phyloP scores from a whole-genome alignment of 371 early-diverging fungal genomes.

The Rhizopus delemar region DNA sequence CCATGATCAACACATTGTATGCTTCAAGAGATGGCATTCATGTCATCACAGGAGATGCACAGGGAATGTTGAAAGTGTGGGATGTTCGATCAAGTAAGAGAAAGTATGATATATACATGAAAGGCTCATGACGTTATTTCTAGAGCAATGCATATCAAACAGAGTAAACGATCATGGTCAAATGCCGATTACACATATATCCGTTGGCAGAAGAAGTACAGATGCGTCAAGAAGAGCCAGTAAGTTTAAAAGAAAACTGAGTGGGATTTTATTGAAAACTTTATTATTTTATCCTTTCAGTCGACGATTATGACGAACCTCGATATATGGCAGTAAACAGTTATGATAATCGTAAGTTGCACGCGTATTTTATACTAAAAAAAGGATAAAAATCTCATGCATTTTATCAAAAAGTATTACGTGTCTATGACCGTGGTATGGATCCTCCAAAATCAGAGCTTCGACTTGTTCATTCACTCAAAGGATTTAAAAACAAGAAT shows the following conservation, averaged over 20 bases:
- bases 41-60: constrained; percentile 80
- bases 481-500: constrained; percentile 86
- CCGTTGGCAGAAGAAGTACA: constrained; percentile 55
- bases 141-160: constrained; percentile 59
- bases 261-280: too few relatives aligned
- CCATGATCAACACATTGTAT: constrained; percentile 83
- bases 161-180: constrained; percentile 65
- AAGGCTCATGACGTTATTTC: too few relatives aligned
- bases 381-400: background rate
- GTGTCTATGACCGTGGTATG: constrained; percentile 84
- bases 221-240: constrained; percentile 55
- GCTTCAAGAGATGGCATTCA: constrained; percentile 71
- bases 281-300: constrained; percentile 18
- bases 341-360: constrained; percentile 80
- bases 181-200: constrained; percentile 81
- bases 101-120: background rate
- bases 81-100: constrained; percentile 71
- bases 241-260: constrained; percentile 9
- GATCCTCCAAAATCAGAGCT: constrained; percentile 69
- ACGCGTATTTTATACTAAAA: too few relatives aligned
- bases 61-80: constrained; percentile 82
- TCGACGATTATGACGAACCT: constrained; percentile 73
- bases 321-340: constrained; percentile 83
- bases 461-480: constrained; percentile 70
- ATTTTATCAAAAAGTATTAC: constrained; percentile 55